A percentile compares a stretch with the other conserved stretches of the same genome.
Evolutionary conservation across 2,329 filamentous ascomycete species (phyloP).

Genomic region (Trichoderma afroharzianum): DNA sequence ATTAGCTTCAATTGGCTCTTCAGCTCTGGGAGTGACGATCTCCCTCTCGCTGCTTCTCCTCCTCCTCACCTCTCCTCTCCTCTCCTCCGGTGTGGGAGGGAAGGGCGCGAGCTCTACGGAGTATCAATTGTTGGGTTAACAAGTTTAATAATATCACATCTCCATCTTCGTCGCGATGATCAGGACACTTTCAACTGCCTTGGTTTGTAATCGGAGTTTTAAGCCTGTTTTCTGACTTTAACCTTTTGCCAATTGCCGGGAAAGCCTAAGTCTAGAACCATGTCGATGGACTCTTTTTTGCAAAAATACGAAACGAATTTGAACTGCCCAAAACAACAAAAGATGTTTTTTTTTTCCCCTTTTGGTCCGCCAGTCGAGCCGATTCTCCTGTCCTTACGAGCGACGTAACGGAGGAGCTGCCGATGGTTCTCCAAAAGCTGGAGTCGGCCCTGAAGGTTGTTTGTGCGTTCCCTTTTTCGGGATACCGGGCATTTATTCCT

Average conservation of each 20-base stretch:
- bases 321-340: not conserved
- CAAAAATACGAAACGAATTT: not conserved
- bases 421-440: not conserved
- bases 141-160: slow-evolving; percentile 6
- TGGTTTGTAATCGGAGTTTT: slow-evolving; percentile 11
- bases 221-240: not conserved
- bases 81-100: not conserved
- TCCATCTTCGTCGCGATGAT: not conserved
- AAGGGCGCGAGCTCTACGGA: slow-evolving; percentile 4
- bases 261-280: slow-evolving; percentile 3
- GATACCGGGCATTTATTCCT: not conserved
- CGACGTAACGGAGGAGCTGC: not conserved
- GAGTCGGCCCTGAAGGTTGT: not conserved
- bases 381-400: slow-evolving; percentile 2
- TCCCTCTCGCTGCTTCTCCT: not conserved
- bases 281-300: not conserved
- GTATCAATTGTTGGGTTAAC: not conserved
- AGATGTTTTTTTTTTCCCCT: not conserved
- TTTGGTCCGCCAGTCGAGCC: not conserved
- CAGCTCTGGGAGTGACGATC: not conserved
- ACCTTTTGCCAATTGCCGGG: slow-evolving; percentile 1
- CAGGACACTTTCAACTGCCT: not conserved
- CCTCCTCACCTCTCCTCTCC: not conserved
- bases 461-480: not conserved
- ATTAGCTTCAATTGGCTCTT: not conserved